Evolutionary conservation across 1,284 basidiomycete genomes (phyloP).

Genomic region (Ceraceosorus bombacis): DNA sequence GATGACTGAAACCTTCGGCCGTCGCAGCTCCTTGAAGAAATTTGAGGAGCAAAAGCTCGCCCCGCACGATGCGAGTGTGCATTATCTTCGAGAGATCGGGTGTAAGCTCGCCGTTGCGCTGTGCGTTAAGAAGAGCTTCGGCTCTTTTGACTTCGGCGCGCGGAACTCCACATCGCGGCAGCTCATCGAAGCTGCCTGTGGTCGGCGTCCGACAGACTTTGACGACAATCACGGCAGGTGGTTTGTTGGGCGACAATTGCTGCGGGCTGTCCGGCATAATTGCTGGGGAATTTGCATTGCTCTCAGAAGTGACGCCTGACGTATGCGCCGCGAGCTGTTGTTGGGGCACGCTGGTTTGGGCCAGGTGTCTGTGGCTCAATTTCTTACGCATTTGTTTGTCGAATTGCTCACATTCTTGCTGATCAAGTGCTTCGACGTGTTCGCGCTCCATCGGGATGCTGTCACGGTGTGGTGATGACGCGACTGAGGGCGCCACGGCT

Average conservation of each 20-base stretch:
- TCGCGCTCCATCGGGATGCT: too few species aligned
- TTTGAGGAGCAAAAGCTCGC: constrained; percentile 27
- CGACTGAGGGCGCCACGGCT: too few species aligned
- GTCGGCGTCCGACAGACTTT: constrained; percentile 38
- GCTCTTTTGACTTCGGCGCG: constrained; percentile 9
- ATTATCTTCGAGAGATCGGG: constrained; percentile 14
- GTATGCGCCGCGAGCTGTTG: background rate
- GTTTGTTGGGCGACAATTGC: constrained; percentile 1
- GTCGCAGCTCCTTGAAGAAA: constrained; percentile 12
- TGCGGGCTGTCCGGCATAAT: background rate
- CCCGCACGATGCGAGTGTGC: constrained; percentile 32
- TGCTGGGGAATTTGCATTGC: background rate
- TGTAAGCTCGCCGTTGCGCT: constrained; percentile 1
- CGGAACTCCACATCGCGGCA: constrained; percentile 26
- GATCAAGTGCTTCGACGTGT: constrained; percentile 11
- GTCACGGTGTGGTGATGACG: too few species aligned
- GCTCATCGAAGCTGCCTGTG: constrained; percentile 34
- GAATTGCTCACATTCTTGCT: constrained; percentile 11
- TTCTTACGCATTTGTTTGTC: background rate
- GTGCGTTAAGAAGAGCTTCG: background rate
- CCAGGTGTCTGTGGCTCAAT: background rate
- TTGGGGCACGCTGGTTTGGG: background rate
- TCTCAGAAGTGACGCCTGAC: background rate
- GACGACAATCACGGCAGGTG: constrained; percentile 30
- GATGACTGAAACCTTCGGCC: background rate